A percentile compares a stretch with the other conserved stretches of the same genome.
Evolutionary conservation across 2,329 filamentous ascomycete species (phyloP).

Genomic region (Metarhizium humberi): DNA sequence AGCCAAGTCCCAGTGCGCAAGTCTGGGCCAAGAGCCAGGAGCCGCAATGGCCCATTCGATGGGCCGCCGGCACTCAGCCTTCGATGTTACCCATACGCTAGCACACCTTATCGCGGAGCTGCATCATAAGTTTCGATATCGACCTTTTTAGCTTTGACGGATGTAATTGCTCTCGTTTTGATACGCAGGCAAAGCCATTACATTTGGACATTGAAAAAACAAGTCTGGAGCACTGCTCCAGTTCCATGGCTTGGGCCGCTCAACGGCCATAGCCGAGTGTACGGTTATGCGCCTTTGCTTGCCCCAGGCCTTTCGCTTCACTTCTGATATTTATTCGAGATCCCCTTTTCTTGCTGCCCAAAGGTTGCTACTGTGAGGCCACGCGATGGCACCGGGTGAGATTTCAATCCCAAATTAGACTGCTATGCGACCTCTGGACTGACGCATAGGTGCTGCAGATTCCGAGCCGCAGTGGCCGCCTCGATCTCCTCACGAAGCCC

Average conservation of each 20-base stretch:
- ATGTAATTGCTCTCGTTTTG: not conserved
- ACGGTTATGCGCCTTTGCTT: slow-evolving; percentile 9
- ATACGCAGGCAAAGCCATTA: not conserved
- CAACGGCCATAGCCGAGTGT: slow-evolving; percentile 4
- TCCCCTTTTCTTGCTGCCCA: not conserved
- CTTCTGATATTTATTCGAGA: not conserved
- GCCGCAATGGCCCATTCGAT: no score
- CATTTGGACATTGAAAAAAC: not conserved
- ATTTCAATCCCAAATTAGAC: not conserved
- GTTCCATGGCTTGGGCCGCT: slow-evolving; percentile 4
- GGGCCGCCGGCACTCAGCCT: no score
- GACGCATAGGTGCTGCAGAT: slow-evolving; percentile 14
- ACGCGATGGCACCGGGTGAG: slow-evolving; percentile 10
- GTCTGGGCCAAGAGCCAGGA: no score
- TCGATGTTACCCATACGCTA: not conserved
- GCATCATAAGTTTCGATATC: not conserved
- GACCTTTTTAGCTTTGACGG: not conserved
- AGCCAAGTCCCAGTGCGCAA: no score
- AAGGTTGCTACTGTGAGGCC: not conserved
- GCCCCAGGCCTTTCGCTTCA: not conserved
- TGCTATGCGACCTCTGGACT: not conserved
- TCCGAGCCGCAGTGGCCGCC: slow-evolving; percentile 55
- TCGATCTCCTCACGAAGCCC: slow-evolving; percentile 54
- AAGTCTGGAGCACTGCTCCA: slow-evolving; percentile 1
- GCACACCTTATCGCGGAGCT: not conserved